Conservation (phyloP, 371 early-diverging fungal genomes). For the Lichtheimia ornata region DNA sequence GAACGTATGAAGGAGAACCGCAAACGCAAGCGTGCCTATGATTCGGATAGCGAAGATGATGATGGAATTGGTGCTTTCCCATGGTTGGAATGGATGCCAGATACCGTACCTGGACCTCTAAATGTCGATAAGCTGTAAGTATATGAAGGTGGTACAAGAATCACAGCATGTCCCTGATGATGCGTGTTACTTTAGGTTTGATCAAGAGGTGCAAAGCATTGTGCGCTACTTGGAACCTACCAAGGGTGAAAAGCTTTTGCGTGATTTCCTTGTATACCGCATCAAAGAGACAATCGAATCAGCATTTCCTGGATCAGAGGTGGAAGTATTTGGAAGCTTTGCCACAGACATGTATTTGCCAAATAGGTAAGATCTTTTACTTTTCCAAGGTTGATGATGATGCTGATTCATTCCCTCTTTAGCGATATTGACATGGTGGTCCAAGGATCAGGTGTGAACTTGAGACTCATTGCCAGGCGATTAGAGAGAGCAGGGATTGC, state of each 20-base stretch:
- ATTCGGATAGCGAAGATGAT: background rate
- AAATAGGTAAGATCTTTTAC: constrained; percentile 46
- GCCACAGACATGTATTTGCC: constrained; percentile 86
- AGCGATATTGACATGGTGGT: constrained; percentile 86
- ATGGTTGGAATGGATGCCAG: constrained; percentile 1
- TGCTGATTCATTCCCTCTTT: background rate
- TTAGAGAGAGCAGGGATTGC: constrained; percentile 25
- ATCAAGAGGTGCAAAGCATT: constrained; percentile 26
- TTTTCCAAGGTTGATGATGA: background rate
- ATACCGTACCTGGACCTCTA: background rate
- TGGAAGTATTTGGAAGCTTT: constrained; percentile 86
- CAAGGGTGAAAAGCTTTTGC: constrained; percentile 73
- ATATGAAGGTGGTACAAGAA: background rate
- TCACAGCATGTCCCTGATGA: background rate
- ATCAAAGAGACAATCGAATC: constrained; percentile 52
- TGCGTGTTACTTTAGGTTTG: constrained; percentile 19
- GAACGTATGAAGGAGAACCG: background rate
- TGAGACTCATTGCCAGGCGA: constrained; percentile 15
- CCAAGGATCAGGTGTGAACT: constrained; percentile 16
- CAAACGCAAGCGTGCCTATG: constrained; percentile 1
- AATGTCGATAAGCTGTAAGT: background rate
- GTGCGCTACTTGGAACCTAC: constrained; percentile 77
- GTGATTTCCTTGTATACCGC: constrained; percentile 67
- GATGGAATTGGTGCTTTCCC: background rate
- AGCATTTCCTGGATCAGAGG: constrained; percentile 39